Conservation (phyloP, 768 basidiomycete genomes). For the Leccinum variicolor region DNA sequence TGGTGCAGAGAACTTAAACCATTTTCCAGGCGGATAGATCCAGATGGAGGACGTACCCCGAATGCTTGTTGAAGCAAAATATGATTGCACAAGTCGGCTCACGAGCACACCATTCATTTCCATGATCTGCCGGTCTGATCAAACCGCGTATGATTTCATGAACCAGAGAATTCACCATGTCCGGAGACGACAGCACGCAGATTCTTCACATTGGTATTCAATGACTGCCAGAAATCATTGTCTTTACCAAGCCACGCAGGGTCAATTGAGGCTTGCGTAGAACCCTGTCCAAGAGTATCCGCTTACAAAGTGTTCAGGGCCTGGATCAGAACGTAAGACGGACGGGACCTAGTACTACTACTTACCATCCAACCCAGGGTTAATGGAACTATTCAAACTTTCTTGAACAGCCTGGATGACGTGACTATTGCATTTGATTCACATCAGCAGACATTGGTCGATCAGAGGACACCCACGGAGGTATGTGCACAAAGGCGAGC, state of each 20-base stretch:
- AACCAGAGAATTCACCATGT: slow-evolving; percentile 46
- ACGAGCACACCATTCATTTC: slow-evolving; percentile 76
- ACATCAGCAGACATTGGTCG: not conserved
- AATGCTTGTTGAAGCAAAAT: slow-evolving; percentile 77
- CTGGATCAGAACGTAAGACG: not conserved
- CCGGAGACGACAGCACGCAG: slow-evolving; percentile 67
- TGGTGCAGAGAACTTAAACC: not conserved
- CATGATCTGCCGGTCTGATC: slow-evolving; percentile 50
- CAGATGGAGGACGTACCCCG: slow-evolving; percentile 43
- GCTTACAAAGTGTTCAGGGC: slow-evolving; percentile 32
- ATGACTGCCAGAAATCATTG: slow-evolving; percentile 56
- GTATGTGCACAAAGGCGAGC: slow-evolving; percentile 73
- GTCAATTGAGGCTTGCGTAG: slow-evolving; percentile 53
- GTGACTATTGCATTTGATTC: slow-evolving; percentile 1
- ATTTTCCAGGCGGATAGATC: not conserved
- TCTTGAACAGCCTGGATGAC: slow-evolving; percentile 35
- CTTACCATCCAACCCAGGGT: slow-evolving; percentile 43
- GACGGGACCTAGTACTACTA: not conserved
- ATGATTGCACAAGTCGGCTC: slow-evolving; percentile 59
- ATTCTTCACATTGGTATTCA: slow-evolving; percentile 59
- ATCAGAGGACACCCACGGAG: slow-evolving; percentile 45
- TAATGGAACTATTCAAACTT: slow-evolving; percentile 35
- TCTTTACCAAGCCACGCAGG: slow-evolving; percentile 44
- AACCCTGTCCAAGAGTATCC: slow-evolving; percentile 51
- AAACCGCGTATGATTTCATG: not conserved